phyloP scores from a whole-genome alignment of 345 rosid species.

The Eucalyptus brandiana region DNA sequence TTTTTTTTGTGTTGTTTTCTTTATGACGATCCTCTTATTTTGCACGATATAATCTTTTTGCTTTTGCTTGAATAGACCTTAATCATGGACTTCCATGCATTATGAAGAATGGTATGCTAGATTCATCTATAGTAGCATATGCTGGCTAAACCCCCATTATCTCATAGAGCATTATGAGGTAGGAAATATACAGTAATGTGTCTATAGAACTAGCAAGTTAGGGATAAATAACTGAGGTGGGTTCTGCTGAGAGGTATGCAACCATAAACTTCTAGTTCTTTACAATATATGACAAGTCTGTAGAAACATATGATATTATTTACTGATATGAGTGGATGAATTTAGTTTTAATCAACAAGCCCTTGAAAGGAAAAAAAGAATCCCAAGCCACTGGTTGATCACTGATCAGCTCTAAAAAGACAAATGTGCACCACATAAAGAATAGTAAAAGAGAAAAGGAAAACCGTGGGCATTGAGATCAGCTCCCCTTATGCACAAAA shows the following conservation, averaged over 20 bases:
- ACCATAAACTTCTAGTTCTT: not conserved
- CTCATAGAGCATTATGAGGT: not conserved
- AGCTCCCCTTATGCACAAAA: no score
- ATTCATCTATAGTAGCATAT: not conserved
- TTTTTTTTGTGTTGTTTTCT: not conserved
- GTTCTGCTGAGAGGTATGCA: not conserved
- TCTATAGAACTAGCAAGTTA: not conserved
- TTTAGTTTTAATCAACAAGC: no score
- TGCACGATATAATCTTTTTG: not conserved
- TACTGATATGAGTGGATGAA: no score
- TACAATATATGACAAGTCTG: not conserved
- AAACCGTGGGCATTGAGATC: no score
- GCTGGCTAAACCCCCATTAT: not conserved
- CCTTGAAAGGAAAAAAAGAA: no score
- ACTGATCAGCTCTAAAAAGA: no score
- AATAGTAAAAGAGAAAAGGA: no score
- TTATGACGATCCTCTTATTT: not conserved
- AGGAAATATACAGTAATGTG: not conserved
- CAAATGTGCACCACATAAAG: no score
- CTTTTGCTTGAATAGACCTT: not conserved
- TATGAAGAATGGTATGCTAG: not conserved
- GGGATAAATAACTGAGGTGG: not conserved
- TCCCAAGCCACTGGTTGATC: no score
- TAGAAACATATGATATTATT: no score
- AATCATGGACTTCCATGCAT: not conserved